These are phyloP conservation scores for Diaporthe longicolla DNA, from an alignment of 2,329 filamentous ascomycete species.

Conservation along the genomic window DNA sequence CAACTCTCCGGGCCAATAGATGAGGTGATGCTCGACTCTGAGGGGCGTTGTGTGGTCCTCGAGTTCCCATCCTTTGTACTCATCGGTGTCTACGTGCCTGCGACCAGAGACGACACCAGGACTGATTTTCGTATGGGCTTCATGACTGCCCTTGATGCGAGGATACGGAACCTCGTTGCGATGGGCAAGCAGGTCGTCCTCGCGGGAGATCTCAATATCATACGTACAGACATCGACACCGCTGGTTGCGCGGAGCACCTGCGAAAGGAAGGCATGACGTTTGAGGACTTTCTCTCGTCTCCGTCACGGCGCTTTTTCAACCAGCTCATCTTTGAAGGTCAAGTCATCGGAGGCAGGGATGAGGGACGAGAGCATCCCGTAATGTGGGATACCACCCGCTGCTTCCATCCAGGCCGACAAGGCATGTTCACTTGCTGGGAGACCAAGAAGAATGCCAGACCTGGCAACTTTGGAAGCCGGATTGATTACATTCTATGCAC, in stretches of 20 bases:
- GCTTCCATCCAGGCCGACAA: slow-evolving; percentile 81
- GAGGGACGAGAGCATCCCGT: slow-evolving; percentile 78
- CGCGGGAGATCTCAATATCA: slow-evolving; percentile 90
- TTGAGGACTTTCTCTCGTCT: slow-evolving; percentile 79
- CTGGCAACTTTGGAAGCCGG: slow-evolving; percentile 90
- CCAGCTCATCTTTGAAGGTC: slow-evolving; percentile 82
- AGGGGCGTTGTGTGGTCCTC: slow-evolving; percentile 90
- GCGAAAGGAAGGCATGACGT: slow-evolving; percentile 76
- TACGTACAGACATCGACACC: slow-evolving; percentile 78
- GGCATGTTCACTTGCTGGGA: slow-evolving; percentile 99
- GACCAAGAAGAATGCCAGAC: slow-evolving; percentile 93
- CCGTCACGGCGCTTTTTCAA: slow-evolving; percentile 86
- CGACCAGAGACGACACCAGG: slow-evolving; percentile 86
- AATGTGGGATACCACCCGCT: slow-evolving; percentile 86
- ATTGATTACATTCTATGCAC: slow-evolving; percentile 96
- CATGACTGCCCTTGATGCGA: slow-evolving; percentile 82
- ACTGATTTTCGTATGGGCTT: slow-evolving; percentile 88
- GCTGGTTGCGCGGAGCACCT: slow-evolving; percentile 81
- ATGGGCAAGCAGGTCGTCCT: slow-evolving; percentile 89
- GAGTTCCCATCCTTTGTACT: slow-evolving; percentile 97
- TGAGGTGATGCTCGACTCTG: slow-evolving; percentile 82
- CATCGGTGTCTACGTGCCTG: slow-evolving; percentile 92
- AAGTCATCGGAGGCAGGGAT: slow-evolving; percentile 76
- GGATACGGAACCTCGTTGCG: slow-evolving; percentile 85
- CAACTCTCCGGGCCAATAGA: slow-evolving; percentile 78